Evolutionary conservation across 768 basidiomycete species (phyloP), one percentile per base, ranked within the genome.

Genomic region (Trametes meyenii): DNA sequence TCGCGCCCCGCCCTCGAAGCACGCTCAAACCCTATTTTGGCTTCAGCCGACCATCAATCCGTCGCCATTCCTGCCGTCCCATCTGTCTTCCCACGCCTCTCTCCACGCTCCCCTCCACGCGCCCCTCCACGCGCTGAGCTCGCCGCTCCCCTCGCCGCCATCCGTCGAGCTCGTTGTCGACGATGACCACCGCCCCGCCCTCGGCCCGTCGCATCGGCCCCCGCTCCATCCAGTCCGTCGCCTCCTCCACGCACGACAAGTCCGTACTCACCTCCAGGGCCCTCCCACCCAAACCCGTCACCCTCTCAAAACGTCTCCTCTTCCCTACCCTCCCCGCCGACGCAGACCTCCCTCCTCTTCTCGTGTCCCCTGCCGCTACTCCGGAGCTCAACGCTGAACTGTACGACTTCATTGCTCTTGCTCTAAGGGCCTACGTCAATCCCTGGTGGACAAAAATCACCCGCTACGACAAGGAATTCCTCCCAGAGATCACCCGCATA

Each of bases 391-490:
- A 83, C 58, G 78, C 81, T 5, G 89, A 90, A 69, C 73, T 90
- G 5, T 93, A 94, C 69, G 89, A 94, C 73, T 79, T 93, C 60
- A 78, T 93, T 35, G 92, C 93, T 0, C 86, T 94, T 60, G 82
- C 86, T 11, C 80, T 95, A 23, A 83, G 92, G 36, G 91, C 91
- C 6, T 89, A 81, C 68, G 84, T 95, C 39, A 83, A 85, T 49
- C 88, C 90, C 1, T 95, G 92, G 93, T 95, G 92, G 90, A 80
- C 88, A 35, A 90, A 85, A 68, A 81, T 94, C 55, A 84, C 92
- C 1, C 83, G 89, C 61, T 90, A 91, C 63, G 92, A 94, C 82
- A 91, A 85, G 69, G 87, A 92, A 57, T 82, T 95, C 59, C 82
- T 93, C 26, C 88, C 90, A 23, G 84, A 89, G 64, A 83, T 93